phyloP scores from a whole-genome alignment of 169 alveolate species.

The Eimeria tenella region DNA sequence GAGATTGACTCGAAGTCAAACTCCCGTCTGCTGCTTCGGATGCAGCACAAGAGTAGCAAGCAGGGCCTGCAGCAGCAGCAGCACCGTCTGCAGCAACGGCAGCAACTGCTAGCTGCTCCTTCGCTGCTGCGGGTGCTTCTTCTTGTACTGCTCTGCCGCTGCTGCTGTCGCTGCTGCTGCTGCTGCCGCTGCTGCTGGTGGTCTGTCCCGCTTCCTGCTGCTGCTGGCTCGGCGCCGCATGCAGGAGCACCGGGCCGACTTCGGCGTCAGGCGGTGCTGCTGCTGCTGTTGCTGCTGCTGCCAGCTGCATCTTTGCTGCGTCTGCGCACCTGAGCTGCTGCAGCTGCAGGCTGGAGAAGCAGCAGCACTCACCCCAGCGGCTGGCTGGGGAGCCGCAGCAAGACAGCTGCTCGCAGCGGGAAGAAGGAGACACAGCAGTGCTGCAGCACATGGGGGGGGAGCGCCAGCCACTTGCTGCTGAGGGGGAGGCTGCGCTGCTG shows the following conservation, averaged over 20 bases:
- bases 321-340: slow-evolving; percentile 71
- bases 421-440: slow-evolving; percentile 69
- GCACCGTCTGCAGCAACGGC: background rate
- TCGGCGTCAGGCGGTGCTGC: background rate
- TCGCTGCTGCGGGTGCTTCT: background rate
- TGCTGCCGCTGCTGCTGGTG: background rate
- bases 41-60: slow-evolving; percentile 11
- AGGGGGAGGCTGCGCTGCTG: slow-evolving; percentile 20
- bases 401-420: slow-evolving; percentile 69
- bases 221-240: background rate
- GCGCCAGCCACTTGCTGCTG: slow-evolving; percentile 62
- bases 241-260: background rate
- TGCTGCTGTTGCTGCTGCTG: slow-evolving; percentile 8
- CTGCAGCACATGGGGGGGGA: slow-evolving; percentile 74
- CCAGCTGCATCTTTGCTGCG: slow-evolving; percentile 23
- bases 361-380: slow-evolving; percentile 64
- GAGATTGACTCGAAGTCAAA: background rate
- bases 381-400: slow-evolving; percentile 75
- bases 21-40: background rate
- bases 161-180: slow-evolving; percentile 14
- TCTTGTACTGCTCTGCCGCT: slow-evolving; percentile 16
- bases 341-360: slow-evolving; percentile 55
- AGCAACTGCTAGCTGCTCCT: background rate
- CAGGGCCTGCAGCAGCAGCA: background rate
- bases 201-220: slow-evolving; percentile 5